Evolutionary conservation across 129 eudicot species (phyloP), one percentile per base, ranked within the genome.

Genomic region (Ambrosia artemisiifolia): DNA sequence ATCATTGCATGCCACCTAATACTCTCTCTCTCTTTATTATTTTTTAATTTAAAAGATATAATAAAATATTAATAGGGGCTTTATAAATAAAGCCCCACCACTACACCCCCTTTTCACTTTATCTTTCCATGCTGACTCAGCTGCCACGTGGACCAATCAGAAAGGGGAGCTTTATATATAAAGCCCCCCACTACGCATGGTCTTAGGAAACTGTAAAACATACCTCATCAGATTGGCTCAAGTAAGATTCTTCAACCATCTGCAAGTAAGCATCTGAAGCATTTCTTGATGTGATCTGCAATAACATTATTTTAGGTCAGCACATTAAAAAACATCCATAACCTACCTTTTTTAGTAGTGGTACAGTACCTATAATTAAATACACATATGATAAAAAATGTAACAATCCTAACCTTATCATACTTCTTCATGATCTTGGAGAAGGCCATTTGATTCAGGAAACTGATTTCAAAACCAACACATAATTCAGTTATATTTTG

Each of bases 381-480:
- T 8, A 62, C 17, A 63, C 49, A 28, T 63, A 34, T 49, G 9
- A 49, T 3, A 1, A 62, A 34, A 20, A 18, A 9, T 7, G 3
- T 49, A 13, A 6, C 13, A 1, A 19, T 10, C 44, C 44, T 40
- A 40, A 88, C 95, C 95, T 88, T 88, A 72, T 88, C 95, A 65
- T 85, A 88, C 53, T 88, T 88, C 88, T 88, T 85, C 95, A 85
- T 72, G 72, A 85, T 88, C 83, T 88, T 88, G 64, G 91, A 85
- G 75, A 85, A 80, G 34, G 88, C 95, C 83, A 88, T 71, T 56
- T 74, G 83, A 62, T 88, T 88, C 80, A 85, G 70, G 83, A 80
- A 88, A 77, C 95, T 88, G 81, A 10, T 40, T 40, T 7, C 28
- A 7, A 35, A 35, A 63, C 10, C 54, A 74, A 17, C 24, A 74